Percentiles rank a stretch among this genome's conserved stretches.
Evolutionary conservation across 352 stramenopile genomes (phyloP).

Genomic region (Pythium volutum): DNA sequence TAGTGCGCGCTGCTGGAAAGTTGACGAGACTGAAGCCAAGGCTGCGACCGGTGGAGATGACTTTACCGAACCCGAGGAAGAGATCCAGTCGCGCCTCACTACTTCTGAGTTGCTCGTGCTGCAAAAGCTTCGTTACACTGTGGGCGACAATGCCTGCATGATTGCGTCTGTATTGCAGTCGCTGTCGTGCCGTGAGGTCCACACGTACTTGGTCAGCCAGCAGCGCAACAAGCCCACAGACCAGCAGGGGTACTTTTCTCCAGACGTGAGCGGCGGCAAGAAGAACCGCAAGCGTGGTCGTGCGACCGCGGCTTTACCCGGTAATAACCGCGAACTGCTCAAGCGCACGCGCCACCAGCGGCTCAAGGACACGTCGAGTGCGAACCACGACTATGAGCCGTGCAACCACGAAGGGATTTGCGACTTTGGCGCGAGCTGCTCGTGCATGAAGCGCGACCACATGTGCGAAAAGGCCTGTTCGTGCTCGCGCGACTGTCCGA

Average conservation of each 20-base stretch:
- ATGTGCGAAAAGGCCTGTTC: conserved; percentile 82
- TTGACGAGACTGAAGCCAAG: neutral
- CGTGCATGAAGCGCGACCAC: conserved; percentile 76
- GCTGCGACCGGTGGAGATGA: neutral
- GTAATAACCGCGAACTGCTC: conserved; percentile 56
- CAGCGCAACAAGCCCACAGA: conserved; percentile 24
- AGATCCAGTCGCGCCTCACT: conserved; percentile 25
- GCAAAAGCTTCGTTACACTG: conserved; percentile 46
- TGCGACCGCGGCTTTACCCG: conserved; percentile 19
- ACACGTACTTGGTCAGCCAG: conserved; percentile 46
- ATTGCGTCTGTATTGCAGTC: conserved; percentile 57
- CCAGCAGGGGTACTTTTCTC: conserved; percentile 34
- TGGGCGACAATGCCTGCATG: conserved; percentile 68
- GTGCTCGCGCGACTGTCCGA: conserved; percentile 73
- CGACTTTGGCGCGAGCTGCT: conserved; percentile 45
- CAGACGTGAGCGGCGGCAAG: conserved; percentile 35
- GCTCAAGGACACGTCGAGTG: conserved; percentile 48
- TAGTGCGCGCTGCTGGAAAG: conserved; percentile 26
- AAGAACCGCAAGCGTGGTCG: conserved; percentile 46
- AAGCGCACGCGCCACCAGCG: conserved; percentile 65
- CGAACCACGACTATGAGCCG: conserved; percentile 75
- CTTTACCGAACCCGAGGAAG: conserved; percentile 26
- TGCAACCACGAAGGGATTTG: conserved; percentile 76
- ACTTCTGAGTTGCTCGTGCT: conserved; percentile 50
- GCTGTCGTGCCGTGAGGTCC: conserved; percentile 56